These are phyloP conservation scores for Acephala macrosclerotiorum DNA, from an alignment of 2,329 filamentous ascomycete genomes.

Conservation along the genomic window DNA sequence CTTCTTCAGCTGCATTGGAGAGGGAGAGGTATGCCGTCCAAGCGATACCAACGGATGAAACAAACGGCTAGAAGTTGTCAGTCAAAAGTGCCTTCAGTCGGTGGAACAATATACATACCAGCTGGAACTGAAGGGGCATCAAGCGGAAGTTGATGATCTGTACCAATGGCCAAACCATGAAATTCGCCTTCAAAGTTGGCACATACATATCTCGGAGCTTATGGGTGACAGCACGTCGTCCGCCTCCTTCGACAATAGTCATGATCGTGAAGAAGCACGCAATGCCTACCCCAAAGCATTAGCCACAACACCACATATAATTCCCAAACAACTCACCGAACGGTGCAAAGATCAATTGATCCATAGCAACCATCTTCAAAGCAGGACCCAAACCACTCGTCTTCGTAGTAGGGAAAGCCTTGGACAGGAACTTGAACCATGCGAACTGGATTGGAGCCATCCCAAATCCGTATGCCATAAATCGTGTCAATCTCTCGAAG, in stretches of 20 bases:
- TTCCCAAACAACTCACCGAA: constrained; percentile 63
- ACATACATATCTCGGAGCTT: constrained; percentile 96
- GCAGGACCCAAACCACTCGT: constrained; percentile 76
- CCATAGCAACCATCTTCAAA: constrained; percentile 88
- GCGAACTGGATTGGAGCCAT: constrained; percentile 96
- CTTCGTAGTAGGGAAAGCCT: constrained; percentile 85
- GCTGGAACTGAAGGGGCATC: constrained; percentile 94
- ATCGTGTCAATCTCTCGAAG: constrained; percentile 91
- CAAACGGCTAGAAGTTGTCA: constrained; percentile 76
- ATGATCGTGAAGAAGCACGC: constrained; percentile 93
- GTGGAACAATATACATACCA: constrained; percentile 67
- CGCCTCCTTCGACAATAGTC: constrained; percentile 94
- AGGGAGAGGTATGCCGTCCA: constrained; percentile 98
- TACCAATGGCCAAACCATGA: constrained; percentile 91
- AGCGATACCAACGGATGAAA: constrained; percentile 93
- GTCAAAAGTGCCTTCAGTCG: not conserved
- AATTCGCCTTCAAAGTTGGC: constrained; percentile 95
- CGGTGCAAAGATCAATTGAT: constrained; percentile 93
- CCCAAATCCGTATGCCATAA: constrained; percentile 96
- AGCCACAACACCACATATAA: not conserved
- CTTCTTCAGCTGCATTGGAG: constrained; percentile 79
- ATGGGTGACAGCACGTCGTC: constrained; percentile 75
- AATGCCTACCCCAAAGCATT: constrained; percentile 61
- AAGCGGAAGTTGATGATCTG: constrained; percentile 97
- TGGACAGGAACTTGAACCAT: constrained; percentile 90